Base-by-base conservation (phyloP, 2,329 filamentous ascomycete species). In the Aspergillus fischeri region DNA sequence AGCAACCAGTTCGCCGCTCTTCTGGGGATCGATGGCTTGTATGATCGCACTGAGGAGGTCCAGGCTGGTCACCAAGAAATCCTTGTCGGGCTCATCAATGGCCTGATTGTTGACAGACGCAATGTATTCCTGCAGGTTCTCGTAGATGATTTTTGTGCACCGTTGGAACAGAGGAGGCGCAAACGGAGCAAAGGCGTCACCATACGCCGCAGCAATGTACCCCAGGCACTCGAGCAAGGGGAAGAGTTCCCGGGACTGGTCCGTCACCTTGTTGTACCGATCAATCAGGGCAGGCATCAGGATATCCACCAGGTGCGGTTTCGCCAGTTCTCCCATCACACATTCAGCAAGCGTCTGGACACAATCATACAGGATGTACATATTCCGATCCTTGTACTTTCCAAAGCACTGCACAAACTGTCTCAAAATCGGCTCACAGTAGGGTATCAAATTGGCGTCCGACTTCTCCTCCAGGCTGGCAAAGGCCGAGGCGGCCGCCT, bases 351-450 rank as follows among this genome's bases (percentile, higher is more conserved):
- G 80, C 0, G 94, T 99, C 77, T 99, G 94, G 35, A 99, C 91
- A 73, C 94, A 97, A 77, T 99, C 94, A 78, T 99, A 99, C 35
- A 99, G 84, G 54, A 97, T 95, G 78, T 95, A 97, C 86, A 97
- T 97, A 78, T 99, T 99, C 68, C 91, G 88, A 75, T 97, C 93
- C 81, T 99, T 97, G 84, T 97, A 99, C 75, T 90, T 92, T 53
- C 81, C 84, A 75, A 99, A 99, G 75, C 94, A 99, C 59, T 84
- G 82, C 53, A 97, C 92, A 69, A 93, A 97, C 72, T 97, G 94
- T 60, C 87, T 88, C 53, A 97, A 85, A 67, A 99, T 97, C 27
- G 92, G 90, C 28, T 88, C 83, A 67, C 91, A 92, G 76, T 97
- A 99, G 0, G 91, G 91, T 62, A 88, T 86, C 45, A 99, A 78